Base-by-base conservation (phyloP, 768 basidiomycete species). In the Asterophora parasitica region DNA sequence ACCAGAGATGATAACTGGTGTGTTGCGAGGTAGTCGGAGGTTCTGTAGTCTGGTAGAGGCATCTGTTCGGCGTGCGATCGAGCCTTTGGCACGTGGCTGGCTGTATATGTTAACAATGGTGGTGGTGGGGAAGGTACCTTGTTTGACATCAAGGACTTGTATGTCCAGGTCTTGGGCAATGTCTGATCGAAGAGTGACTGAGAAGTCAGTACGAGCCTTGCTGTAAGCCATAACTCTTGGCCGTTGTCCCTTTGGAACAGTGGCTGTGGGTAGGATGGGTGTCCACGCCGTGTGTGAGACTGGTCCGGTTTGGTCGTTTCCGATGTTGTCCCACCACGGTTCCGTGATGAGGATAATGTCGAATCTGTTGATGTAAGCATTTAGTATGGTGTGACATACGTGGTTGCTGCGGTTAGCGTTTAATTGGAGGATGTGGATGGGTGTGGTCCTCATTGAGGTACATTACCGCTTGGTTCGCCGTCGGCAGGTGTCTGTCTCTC, bases 161-260 rank as follows among this genome's bases (percentile, higher is more conserved):
- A 62, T 46, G 47, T 66, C 58, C 0, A 49, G 42, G 42, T 64
- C 53, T 13, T 57, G 33, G 1, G 53, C 48, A 0, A 64, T 27
- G 50, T 66, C 58, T 0, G 64, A 54, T 4, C 55, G 41, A 0
- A 63, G 56, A 0, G 62, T 61, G 0, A 63, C 52, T 3, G 52
- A 36, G 20, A 10, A 31, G 30, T 31, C 30, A 2, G 3, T 3
- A 3, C 8, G 30, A 3, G 9, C 2, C 12, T 31, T 31, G 30
- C 2, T 9, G 12, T 31, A 31, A 3, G 30, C 30, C 30, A 31
- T 31, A 2, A 8, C 12, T 3, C 12, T 3, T 9, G 30, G 30
- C 3, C 12, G 30, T 9, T 31, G 30, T 31, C 30, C 30, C 12
- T 9, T 31, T 2, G 12, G 30, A 8, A 31, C 12, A 2, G 8